Percentiles rank a stretch among this genome's conserved stretches.
Conservation (phyloP, 768 basidiomycete genomes). For the Trametes villosa region DNA sequence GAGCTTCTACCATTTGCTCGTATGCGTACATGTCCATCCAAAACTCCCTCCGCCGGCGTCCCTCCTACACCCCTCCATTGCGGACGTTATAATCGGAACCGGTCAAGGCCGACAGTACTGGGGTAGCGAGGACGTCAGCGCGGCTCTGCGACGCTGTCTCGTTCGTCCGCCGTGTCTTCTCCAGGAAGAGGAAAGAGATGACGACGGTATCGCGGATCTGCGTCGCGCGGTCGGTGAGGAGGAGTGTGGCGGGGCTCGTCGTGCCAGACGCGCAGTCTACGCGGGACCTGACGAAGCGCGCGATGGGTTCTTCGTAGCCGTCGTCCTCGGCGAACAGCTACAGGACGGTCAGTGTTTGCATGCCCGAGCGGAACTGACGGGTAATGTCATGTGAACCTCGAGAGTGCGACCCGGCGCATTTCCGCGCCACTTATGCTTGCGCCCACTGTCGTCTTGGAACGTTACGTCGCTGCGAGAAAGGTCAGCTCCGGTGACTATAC, state of each 20-base stretch:
- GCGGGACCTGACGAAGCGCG: slow-evolving; percentile 40
- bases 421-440: slow-evolving; percentile 49
- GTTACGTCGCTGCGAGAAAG: slow-evolving; percentile 38
- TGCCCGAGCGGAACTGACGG: too few relatives aligned
- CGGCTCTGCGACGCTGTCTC: slow-evolving; percentile 34
- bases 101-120: slow-evolving; percentile 2
- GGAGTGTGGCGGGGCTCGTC: slow-evolving; percentile 38
- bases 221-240: slow-evolving; percentile 38
- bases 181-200: slow-evolving; percentile 46
- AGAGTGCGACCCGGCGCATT: slow-evolving; percentile 40
- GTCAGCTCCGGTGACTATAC: neutral
- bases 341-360: neutral
- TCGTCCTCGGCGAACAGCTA: slow-evolving; percentile 43
- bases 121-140: slow-evolving; percentile 22
- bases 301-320: slow-evolving; percentile 39
- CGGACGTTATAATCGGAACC: slow-evolving; percentile 10
- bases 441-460: slow-evolving; percentile 40
- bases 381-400: slow-evolving; percentile 33
- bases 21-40: neutral
- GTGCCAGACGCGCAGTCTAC: slow-evolving; percentile 28
- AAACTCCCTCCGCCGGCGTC: neutral
- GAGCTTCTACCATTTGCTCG: neutral
- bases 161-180: slow-evolving; percentile 41
- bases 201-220: slow-evolving; percentile 45
- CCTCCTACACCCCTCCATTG: slow-evolving; percentile 6